Base-by-base conservation (phyloP, 2,329 filamentous ascomycete species). In the Fusarium armeniacum region DNA sequence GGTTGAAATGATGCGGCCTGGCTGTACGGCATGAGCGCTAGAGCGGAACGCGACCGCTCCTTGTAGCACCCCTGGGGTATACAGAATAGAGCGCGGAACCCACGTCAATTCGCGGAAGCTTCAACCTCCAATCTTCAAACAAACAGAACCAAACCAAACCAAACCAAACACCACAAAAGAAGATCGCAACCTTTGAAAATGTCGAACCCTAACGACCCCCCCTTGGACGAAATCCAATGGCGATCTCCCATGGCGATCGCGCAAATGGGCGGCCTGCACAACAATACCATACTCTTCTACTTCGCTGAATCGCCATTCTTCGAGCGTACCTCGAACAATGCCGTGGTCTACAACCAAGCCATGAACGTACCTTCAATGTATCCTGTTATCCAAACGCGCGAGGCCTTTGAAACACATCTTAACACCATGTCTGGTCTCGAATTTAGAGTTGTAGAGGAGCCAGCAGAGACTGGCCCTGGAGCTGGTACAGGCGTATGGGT, bases 171-270 rank as follows among this genome's bases (percentile, higher is more conserved):
- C 12, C 35, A 24, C 36, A 41, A 24, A 46, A 46, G 30, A 11
- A 44, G 5, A 35, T 18, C 33, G 8, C 7, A n/a, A 44, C 1
- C 9, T 11, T 5, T 40, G 38, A 74, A 52, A 55, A 86, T 86
- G 83, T 77, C 78, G 26, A 78, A 81, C 44, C 79, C 83, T 18
- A 81, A 82, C 73, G 85, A 87, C 1, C 82, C 84, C 3, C 84
- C 86, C 9, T 82, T 90, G 64, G 89, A 91, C 77, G 89, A 91
- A 81, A 90, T 90, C 65, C 87, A 89, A 82, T 91, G 89, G 89
- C 84, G 83, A 63, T 83, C 85, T 38, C 86, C 86, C 22, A 78
- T 78, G 50, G 80, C 82, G 44, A 80, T 84, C 46, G 81, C 83
- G 50, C 76, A 79, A 46, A 85, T 88, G 81, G 84, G 83, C 66